Conservation (phyloP, 2,329 filamentous ascomycete genomes). For the Venturia nashicola region DNA sequence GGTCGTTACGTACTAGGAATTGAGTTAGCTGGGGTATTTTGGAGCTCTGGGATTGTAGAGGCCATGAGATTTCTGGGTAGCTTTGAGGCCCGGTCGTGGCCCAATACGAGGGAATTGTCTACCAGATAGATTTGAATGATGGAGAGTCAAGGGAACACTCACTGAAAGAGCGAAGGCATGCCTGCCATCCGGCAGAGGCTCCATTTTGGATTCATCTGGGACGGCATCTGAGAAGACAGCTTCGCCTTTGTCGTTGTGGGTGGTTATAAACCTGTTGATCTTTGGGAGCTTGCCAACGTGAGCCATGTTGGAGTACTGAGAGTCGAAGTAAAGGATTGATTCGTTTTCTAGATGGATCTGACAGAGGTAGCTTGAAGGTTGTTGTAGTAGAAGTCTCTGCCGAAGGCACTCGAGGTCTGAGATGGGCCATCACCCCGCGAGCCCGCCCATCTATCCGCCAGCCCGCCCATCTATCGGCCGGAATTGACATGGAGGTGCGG, state of each 20-base stretch:
- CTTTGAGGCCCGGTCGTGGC: no score
- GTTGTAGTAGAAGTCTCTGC: neutral
- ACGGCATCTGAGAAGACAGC: constrained; percentile 25
- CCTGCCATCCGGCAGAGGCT: constrained; percentile 2
- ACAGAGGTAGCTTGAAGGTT: neutral
- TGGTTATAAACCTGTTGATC: constrained; percentile 23
- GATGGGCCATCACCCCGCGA: no score
- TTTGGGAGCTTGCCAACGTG: constrained; percentile 9
- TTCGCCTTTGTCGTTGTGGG: constrained; percentile 23
- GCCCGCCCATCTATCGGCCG: neutral
- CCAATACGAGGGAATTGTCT: no score
- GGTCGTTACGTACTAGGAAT: constrained; percentile 31
- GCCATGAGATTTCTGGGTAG: neutral
- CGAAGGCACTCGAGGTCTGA: no score
- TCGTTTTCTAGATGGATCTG: neutral
- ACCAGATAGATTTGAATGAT: constrained; percentile 28
- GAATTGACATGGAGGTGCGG: neutral
- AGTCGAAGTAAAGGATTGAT: neutral
- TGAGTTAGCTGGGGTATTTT: neutral
- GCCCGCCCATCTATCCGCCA: neutral
- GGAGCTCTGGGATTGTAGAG: neutral
- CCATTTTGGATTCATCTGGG: constrained; percentile 23
- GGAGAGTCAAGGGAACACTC: neutral
- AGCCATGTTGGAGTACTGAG: constrained; percentile 4
- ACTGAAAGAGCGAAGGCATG: constrained; percentile 2